Evolutionary conservation across 768 basidiomycete species (phyloP).

Genomic region (Terana coerulea): DNA sequence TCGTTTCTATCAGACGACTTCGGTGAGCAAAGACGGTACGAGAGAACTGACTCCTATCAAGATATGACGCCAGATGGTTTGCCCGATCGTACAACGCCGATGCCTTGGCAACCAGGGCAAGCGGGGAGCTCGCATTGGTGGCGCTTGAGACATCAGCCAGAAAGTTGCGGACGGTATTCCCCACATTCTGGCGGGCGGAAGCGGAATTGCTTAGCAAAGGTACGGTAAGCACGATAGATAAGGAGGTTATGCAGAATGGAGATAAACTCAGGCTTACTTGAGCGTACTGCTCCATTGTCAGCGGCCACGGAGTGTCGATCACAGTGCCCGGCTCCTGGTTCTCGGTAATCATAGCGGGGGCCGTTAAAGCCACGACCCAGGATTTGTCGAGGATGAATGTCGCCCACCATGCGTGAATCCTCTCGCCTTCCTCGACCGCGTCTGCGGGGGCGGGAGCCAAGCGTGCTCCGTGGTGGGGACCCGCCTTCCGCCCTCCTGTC

Average conservation of each 20-base stretch:
- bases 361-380: conserved; percentile 26
- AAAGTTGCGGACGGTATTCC: conserved; percentile 9
- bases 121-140: conserved; percentile 1
- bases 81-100: conserved; percentile 17
- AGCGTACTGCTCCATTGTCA: conserved; percentile 16
- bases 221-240: neutral
- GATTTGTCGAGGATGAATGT: conserved; percentile 32
- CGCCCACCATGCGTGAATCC: conserved; percentile 37
- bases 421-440: conserved; percentile 33
- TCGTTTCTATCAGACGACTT: neutral
- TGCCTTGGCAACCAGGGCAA: conserved; percentile 10
- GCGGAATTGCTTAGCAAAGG: conserved; percentile 1
- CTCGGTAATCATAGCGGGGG: conserved; percentile 26
- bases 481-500: neutral
- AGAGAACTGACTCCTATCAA: conserved; percentile 3
- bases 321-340: conserved; percentile 23
- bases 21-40: neutral
- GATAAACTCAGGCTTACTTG: conserved; percentile 14
- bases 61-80: conserved; percentile 7
- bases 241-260: neutral
- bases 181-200: conserved; percentile 3
- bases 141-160: conserved; percentile 2
- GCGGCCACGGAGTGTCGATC: conserved; percentile 43
- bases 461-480: neutral
- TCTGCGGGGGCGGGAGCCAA: conserved; percentile 22